phyloP scores from a whole-genome alignment of 1,139 yeast genomes.

The Nadsonia commutata region DNA sequence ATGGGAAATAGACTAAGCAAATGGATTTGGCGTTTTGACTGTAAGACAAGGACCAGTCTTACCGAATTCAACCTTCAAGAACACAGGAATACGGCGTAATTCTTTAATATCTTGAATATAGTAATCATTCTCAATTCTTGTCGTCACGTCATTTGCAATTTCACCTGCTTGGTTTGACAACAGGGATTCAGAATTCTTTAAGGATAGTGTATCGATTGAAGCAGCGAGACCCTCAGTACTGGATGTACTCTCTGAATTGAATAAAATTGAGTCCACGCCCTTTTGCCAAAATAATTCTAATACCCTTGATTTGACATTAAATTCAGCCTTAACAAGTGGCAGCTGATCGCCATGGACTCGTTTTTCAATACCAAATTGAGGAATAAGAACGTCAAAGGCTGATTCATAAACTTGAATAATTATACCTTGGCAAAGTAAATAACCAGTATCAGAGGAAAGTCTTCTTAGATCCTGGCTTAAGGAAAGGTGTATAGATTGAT shows the following conservation, averaged over 20 bases:
- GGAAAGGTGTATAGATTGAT: slow-evolving; percentile 79
- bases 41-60: slow-evolving; percentile 85
- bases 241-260: slow-evolving; percentile 55
- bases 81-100: slow-evolving; percentile 64
- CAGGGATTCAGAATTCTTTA: neutral
- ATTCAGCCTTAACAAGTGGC: slow-evolving; percentile 86
- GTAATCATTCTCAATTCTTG: slow-evolving; percentile 44
- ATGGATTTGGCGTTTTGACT: slow-evolving; percentile 87
- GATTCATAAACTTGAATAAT: slow-evolving; percentile 91
- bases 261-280: slow-evolving; percentile 83
- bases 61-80: slow-evolving; percentile 83
- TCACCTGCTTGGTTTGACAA: no score
- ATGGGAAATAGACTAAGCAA: no score
- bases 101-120: slow-evolving; percentile 71
- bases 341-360: slow-evolving; percentile 96
- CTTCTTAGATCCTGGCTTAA: slow-evolving; percentile 75
- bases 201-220: slow-evolving; percentile 14
- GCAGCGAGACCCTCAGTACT: slow-evolving; percentile 53
- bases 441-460: slow-evolving; percentile 38
- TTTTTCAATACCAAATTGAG: slow-evolving; percentile 92
- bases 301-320: slow-evolving; percentile 50
- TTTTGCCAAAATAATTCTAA: slow-evolving; percentile 87
- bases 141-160: slow-evolving; percentile 41
- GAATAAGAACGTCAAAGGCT: slow-evolving; percentile 85
- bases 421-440: slow-evolving; percentile 69